Base-by-base conservation (phyloP, 352 stramenopile species). In the Blastocystis sp. region DNA sequence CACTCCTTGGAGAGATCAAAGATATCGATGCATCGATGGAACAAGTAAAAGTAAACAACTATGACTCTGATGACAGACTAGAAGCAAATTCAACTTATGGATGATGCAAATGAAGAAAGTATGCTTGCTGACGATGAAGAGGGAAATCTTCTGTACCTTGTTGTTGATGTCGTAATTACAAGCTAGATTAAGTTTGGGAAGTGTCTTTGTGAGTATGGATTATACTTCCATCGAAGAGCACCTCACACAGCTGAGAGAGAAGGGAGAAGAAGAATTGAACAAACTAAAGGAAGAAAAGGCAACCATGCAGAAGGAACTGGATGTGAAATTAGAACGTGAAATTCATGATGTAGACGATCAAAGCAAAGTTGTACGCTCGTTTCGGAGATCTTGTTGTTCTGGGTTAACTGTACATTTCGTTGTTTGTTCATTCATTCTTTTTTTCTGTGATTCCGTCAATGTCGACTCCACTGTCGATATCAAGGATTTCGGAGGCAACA, bases 341-440 rank as follows among this genome's bases (percentile, higher is more conserved):
- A 52, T 14, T 12, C 9, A 32, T 29, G 19, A 29, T 61, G 46
- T 67, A 83, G 71, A 54, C 56, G 58, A 83, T 83, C 56, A 83
- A 83, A 49, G 46, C 63, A n/a, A 61, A 67, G 27, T 27, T 83
- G 9, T 83, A 83, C 65, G 71, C 71, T 66, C 71, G 71, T 43
- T 83, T 83, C 58, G 71, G 71, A 24, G 71, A 83, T 83, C 71
- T 83, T 4, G 71, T 83, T 66, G 71, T 83, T n/a, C 27, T 83
- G 43, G 71, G 71, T 65, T 83, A 83, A 83, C 37, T 49, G 43
- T 65, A 39, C 46, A 49, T 59, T 66, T 29, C 6, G 24, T 66
- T 59, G 29, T 51, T 65, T 43, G 21, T 83, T 42, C 14, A 42
- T 83, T 77, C 24, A 69, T n/a, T 69, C 16, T 39, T 46, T 69